Conservation (phyloP, 768 basidiomycete species). For the Tricholoma saponaceum region DNA sequence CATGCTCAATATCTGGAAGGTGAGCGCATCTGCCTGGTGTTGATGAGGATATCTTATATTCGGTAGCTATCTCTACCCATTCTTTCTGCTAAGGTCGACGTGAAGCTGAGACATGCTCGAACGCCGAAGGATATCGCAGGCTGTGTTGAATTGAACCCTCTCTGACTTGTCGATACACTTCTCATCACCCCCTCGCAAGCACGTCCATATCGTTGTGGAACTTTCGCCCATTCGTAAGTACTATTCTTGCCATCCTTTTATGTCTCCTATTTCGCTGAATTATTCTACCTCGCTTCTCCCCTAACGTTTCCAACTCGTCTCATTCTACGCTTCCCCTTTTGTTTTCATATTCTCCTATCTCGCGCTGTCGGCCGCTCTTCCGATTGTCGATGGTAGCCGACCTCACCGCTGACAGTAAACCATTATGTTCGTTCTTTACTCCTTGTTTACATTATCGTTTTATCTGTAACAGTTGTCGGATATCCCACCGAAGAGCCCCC, state of each 20-base stretch:
- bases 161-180: background rate
- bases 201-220: background rate
- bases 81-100: slow-evolving; percentile 1
- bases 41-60: too few species aligned
- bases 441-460: too few species aligned
- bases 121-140: background rate
- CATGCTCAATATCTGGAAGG: too few species aligned
- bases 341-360: background rate
- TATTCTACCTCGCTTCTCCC: background rate
- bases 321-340: background rate
- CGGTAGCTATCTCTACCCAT: background rate
- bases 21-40: too few species aligned
- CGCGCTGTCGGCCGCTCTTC: background rate
- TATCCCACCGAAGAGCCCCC: background rate
- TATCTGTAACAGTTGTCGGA: background rate
- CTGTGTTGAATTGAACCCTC: background rate
- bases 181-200: background rate
- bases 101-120: background rate
- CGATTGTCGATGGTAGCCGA: background rate
- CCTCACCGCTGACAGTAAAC: too few species aligned
- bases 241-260: background rate
- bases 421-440: background rate
- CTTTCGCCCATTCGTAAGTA: background rate
- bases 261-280: background rate
- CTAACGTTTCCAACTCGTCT: background rate